These are phyloP conservation scores for Flaveria trinervia DNA, from an alignment of 129 eudicot species.

Conservation along the genomic window DNA sequence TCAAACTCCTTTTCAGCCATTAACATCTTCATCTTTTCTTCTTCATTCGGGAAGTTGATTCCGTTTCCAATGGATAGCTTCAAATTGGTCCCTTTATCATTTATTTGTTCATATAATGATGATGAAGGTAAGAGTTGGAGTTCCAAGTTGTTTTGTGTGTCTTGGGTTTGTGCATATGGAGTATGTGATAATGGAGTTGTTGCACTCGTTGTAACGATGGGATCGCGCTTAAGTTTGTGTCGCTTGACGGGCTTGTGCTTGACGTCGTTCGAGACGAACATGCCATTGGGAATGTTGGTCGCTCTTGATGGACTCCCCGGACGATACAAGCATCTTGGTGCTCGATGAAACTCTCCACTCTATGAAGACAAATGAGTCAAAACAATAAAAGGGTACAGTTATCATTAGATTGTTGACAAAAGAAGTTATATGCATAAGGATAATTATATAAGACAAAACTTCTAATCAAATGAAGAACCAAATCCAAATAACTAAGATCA, in stretches of 20 bases:
- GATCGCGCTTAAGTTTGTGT: slow-evolving; percentile 37
- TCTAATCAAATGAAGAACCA: slow-evolving; percentile 32
- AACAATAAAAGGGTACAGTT: slow-evolving; percentile 16
- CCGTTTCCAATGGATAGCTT: slow-evolving; percentile 32
- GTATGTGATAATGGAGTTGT: slow-evolving; percentile 13
- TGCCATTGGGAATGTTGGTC: slow-evolving; percentile 35
- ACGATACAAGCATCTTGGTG: slow-evolving; percentile 84
- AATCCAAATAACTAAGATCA: too few species aligned
- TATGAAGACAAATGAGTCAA: slow-evolving; percentile 35
- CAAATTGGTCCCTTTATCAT: slow-evolving; percentile 12
- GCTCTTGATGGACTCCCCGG: slow-evolving; percentile 57
- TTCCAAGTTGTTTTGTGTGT: slow-evolving; percentile 41
- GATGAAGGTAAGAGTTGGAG: slow-evolving; percentile 55
- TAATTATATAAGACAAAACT: slow-evolving; percentile 27
- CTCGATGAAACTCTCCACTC: slow-evolving; percentile 94
- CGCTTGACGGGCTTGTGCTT: slow-evolving; percentile 59
- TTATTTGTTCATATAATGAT: slow-evolving; percentile 21
- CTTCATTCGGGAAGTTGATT: slow-evolving; percentile 26
- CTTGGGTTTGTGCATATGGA: slow-evolving; percentile 11
- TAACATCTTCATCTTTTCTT: slow-evolving; percentile 49
- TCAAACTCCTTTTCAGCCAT: slow-evolving; percentile 65
- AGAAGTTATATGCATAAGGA: slow-evolving; percentile 18
- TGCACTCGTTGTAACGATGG: slow-evolving; percentile 27
- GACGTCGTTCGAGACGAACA: slow-evolving; percentile 61
- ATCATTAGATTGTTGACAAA: slow-evolving; percentile 32